Conservation (phyloP, 1,284 basidiomycete species). For the Malassezia slooffiae region DNA sequence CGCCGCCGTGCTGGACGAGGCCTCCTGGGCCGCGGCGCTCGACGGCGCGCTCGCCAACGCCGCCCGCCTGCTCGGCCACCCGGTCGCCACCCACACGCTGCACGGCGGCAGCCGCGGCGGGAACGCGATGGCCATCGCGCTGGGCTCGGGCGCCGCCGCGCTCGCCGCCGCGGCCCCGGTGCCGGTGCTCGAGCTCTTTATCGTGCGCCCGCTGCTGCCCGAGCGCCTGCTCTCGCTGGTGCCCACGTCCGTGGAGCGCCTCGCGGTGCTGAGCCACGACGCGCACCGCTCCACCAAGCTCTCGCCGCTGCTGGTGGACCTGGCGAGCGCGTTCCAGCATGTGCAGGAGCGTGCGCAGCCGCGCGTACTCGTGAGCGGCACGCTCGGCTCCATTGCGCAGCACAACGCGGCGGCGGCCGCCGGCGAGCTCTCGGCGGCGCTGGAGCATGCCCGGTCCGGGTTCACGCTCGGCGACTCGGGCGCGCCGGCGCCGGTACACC, state of each 20-base stretch:
- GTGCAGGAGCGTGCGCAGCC: constrained; percentile 48
- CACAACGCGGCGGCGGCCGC: constrained; percentile 24
- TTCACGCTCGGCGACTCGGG: constrained; percentile 45
- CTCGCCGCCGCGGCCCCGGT: constrained; percentile 49
- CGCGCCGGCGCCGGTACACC: constrained; percentile 47
- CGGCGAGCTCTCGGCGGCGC: constrained; percentile 20
- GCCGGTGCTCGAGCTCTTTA: constrained; percentile 59
- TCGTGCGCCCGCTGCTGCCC: constrained; percentile 64
- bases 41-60: constrained; percentile 43
- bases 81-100: constrained; percentile 32
- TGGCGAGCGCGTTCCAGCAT: constrained; percentile 63
- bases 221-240: constrained; percentile 59
- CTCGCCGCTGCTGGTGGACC: constrained; percentile 75
- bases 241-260: constrained; percentile 57
- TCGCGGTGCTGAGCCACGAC: constrained; percentile 76
- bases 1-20: constrained; percentile 14
- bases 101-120: constrained; percentile 22
- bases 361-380: constrained; percentile 24
- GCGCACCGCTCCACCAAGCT: constrained; percentile 68
- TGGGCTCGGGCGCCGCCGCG: constrained; percentile 29
- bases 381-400: constrained; percentile 25
- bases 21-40: constrained; percentile 26
- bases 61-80: constrained; percentile 26
- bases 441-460: constrained; percentile 27
- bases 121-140: constrained; percentile 31